Evolutionary conservation across 1,284 basidiomycete genomes (phyloP).

Genomic region (Calocybe gambosa): DNA sequence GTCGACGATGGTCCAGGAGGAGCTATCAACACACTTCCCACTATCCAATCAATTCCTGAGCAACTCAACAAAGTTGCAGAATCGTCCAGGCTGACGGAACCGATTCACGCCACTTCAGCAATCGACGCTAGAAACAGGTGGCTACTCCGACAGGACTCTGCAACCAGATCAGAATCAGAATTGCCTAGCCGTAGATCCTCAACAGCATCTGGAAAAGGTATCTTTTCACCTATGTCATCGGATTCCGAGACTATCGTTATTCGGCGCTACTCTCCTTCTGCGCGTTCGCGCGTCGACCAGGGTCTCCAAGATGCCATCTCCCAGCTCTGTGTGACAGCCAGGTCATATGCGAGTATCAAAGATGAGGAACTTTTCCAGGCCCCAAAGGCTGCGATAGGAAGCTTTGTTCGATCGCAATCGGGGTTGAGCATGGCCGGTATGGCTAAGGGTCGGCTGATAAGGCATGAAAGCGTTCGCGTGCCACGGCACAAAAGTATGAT

Average conservation of each 20-base stretch:
- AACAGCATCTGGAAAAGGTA: constrained; percentile 48
- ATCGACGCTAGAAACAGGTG: constrained; percentile 20
- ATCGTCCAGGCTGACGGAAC: constrained; percentile 24
- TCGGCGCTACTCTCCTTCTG: constrained; percentile 60
- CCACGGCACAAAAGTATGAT: constrained; percentile 44
- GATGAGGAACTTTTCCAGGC: constrained; percentile 60
- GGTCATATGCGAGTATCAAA: constrained; percentile 51
- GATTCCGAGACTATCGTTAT: constrained; percentile 60
- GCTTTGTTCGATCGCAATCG: constrained; percentile 40
- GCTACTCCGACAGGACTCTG: constrained; percentile 8
- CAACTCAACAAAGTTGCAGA: constrained; percentile 31
- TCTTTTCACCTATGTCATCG: constrained; percentile 41
- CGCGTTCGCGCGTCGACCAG: constrained; percentile 63
- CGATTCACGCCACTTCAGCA: constrained; percentile 24
- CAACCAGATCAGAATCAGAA: constrained; percentile 17
- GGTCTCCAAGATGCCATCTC: constrained; percentile 67
- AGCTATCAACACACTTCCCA: constrained; percentile 38
- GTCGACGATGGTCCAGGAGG: constrained; percentile 35
- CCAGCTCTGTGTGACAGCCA: constrained; percentile 52
- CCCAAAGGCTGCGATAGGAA: constrained; percentile 36
- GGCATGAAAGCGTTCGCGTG: constrained; percentile 63
- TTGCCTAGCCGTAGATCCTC: constrained; percentile 50
- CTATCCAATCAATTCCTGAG: constrained; percentile 60
- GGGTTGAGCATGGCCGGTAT: constrained; percentile 50
- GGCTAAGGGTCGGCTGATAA: constrained; percentile 52